Conservation (phyloP, 2,329 filamentous ascomycete genomes). For the Graphilbum sp. region DNA sequence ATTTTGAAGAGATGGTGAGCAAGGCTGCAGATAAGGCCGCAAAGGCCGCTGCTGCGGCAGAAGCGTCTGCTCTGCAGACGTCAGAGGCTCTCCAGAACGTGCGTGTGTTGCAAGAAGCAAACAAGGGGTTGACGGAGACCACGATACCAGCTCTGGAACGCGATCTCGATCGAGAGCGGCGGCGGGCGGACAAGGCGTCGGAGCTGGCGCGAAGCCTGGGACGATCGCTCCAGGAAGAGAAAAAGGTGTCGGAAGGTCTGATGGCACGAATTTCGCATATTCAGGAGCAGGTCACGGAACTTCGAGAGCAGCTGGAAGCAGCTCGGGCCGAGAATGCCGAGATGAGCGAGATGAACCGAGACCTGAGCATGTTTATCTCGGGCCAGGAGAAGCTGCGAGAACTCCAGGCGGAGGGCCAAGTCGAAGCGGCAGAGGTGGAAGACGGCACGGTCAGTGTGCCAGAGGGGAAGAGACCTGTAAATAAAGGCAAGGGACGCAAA, state of each 20-base stretch:
- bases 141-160: slow-evolving; percentile 55
- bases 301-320: slow-evolving; percentile 39
- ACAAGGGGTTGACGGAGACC: slow-evolving; percentile 33
- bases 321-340: slow-evolving; percentile 51
- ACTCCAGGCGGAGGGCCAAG: slow-evolving; percentile 41
- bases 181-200: slow-evolving; percentile 54
- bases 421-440: slow-evolving; percentile 54
- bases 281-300: slow-evolving; percentile 40
- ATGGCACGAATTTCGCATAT: slow-evolving; percentile 68
- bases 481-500: slow-evolving; percentile 18
- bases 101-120: slow-evolving; percentile 32
- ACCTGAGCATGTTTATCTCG: slow-evolving; percentile 75
- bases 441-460: slow-evolving; percentile 56
- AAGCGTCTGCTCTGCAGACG: slow-evolving; percentile 37
- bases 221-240: slow-evolving; percentile 71
- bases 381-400: slow-evolving; percentile 66
- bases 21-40: slow-evolving; percentile 82
- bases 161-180: slow-evolving; percentile 51
- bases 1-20: slow-evolving; percentile 84
- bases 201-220: slow-evolving; percentile 60
- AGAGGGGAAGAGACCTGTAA: slow-evolving; percentile 34
- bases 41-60: slow-evolving; percentile 51
- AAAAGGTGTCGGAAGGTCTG: slow-evolving; percentile 64
- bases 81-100: slow-evolving; percentile 33
- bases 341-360: slow-evolving; percentile 70